These are phyloP conservation scores for Dothistroma pini DNA, from an alignment of 2,329 filamentous ascomycete species.

Conservation along the genomic window DNA sequence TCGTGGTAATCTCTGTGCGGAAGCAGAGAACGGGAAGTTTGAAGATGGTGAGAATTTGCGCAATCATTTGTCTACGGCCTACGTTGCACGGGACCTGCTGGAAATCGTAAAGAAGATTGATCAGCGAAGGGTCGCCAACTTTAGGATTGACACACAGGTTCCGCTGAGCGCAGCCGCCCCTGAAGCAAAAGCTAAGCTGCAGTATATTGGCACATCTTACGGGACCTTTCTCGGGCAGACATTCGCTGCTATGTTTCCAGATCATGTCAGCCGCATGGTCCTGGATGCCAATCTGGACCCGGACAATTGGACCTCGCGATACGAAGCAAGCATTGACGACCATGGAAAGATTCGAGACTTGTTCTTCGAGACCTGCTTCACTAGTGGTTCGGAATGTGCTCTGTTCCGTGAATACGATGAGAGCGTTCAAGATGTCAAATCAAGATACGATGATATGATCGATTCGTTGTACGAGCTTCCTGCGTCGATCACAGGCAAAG, in stretches of 20 bases:
- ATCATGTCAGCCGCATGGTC: slow-evolving; percentile 4
- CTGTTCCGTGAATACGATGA: slow-evolving; percentile 17
- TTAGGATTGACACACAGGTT: not conserved
- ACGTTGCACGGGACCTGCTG: slow-evolving; percentile 9
- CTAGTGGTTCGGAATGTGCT: slow-evolving; percentile 9
- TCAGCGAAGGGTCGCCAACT: not conserved
- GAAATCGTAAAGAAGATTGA: slow-evolving; percentile 9
- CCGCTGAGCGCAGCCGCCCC: not conserved
- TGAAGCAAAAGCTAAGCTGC: slow-evolving; percentile 11
- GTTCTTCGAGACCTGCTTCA: slow-evolving; percentile 17
- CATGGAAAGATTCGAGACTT: slow-evolving; percentile 12
- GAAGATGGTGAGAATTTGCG: slow-evolving; percentile 19
- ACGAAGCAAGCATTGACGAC: slow-evolving; percentile 21
- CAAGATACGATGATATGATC: slow-evolving; percentile 15
- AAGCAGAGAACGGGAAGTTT: slow-evolving; percentile 34
- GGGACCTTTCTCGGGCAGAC: slow-evolving; percentile 10
- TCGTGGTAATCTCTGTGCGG: slow-evolving; percentile 28
- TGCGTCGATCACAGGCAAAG: slow-evolving; percentile 16
- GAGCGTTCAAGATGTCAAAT: slow-evolving; percentile 14
- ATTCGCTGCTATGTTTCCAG: slow-evolving; percentile 11
- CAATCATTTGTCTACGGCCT: slow-evolving; percentile 36
- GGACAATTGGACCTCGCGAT: slow-evolving; percentile 27
- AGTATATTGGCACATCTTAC: slow-evolving; percentile 35
- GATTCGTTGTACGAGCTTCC: slow-evolving; percentile 15
- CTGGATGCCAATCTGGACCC: slow-evolving; percentile 32